Percentiles rank a stretch among this genome's conserved stretches.
These are phyloP conservation scores for Cryphonectria japonica DNA, from an alignment of 2,329 filamentous ascomycete species.

Conservation along the genomic window DNA sequence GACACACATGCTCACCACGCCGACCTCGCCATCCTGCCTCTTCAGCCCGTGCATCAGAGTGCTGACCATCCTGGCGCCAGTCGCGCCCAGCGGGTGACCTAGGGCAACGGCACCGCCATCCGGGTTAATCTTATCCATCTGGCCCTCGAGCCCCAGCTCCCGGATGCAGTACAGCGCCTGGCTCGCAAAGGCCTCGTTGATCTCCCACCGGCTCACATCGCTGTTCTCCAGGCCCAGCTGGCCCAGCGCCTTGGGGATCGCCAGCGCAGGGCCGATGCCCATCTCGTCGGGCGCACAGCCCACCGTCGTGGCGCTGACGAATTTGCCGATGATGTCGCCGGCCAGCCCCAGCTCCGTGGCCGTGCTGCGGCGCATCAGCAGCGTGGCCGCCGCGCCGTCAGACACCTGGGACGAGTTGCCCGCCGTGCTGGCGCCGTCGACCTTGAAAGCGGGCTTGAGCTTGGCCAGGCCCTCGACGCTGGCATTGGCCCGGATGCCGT, in stretches of 20 bases:
- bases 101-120: constrained; percentile 94
- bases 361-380: constrained; percentile 84
- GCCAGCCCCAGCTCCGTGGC: constrained; percentile 73
- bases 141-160: constrained; percentile 67
- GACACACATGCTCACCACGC: constrained; percentile 90
- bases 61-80: constrained; percentile 78
- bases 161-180: constrained; percentile 73
- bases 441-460: constrained; percentile 84
- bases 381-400: constrained; percentile 81
- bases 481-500: constrained; percentile 75
- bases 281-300: constrained; percentile 91
- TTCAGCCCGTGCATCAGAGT: constrained; percentile 70
- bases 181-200: constrained; percentile 81
- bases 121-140: constrained; percentile 77
- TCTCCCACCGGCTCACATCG: constrained; percentile 87
- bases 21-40: constrained; percentile 73
- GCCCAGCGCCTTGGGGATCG: constrained; percentile 79
- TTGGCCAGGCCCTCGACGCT: constrained; percentile 72
- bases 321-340: constrained; percentile 76
- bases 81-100: constrained; percentile 88
- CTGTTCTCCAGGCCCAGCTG: constrained; percentile 66
- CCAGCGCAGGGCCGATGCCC: constrained; percentile 86
- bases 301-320: constrained; percentile 74
- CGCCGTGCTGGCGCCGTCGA: constrained; percentile 77
- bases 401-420: constrained; percentile 87